Evolutionary conservation across 129 eudicot species (phyloP), one percentile per base, ranked within the genome.

Genomic region (Artemisia argyi): DNA sequence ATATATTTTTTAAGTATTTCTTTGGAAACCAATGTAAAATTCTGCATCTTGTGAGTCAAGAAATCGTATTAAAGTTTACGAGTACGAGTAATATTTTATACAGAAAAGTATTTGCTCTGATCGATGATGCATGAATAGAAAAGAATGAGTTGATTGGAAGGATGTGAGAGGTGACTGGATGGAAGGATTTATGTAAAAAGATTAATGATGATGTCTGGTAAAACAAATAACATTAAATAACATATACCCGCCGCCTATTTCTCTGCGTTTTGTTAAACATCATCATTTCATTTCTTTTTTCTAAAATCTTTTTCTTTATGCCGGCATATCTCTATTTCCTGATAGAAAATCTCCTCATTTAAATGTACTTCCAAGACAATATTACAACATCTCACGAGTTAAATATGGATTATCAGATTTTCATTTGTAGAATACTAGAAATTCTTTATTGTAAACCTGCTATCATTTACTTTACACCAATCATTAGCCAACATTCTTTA

Each of bases 191-290:
- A 32, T 61, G 32, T 16, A 20, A 78, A 78, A 78, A 73, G 78
- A 42, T 20, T 30, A 78, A 78, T 78, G 77, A 72, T 78, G 73
- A 13, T 78, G 82, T 78, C 68, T 55, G 68, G 53, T 78, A 42
- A 78, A 44, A 63, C 64, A 12, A 69, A 77, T n/a, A 35, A 52
- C 49, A 66, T 56, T 14, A 76, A 65, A 77, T 69, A 69, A 76
- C 54, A 60, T 18, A 39, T n/a, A 22, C 26, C 66, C 77, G 82
- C 82, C 82, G 73, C 68, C 77, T 78, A 66, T 71, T 51, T 53
- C 9, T 71, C 78, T 78, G 73, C n/a, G n/a, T 39, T 53, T 30
- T 3, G 46, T 64, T 65, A 64, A 72, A 78, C 82, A 78, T 78
- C 77, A 78, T 78, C 82, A 78, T 78, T 14, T 28, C 66, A 56